These are phyloP conservation scores for Esteya vermicola DNA, from an alignment of 2,329 filamentous ascomycete genomes.

Conservation along the genomic window DNA sequence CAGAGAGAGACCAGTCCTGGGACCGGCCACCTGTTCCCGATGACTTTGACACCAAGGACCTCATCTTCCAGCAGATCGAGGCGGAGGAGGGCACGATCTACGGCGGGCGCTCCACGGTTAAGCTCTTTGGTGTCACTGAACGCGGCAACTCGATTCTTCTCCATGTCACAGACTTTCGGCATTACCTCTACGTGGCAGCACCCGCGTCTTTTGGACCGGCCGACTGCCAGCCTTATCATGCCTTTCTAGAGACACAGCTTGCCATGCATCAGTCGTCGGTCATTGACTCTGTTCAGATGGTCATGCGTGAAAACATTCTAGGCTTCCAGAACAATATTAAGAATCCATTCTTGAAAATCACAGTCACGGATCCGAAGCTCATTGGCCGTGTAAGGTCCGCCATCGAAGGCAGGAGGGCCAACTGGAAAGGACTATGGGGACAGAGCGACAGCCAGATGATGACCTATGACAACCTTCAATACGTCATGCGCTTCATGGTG, in stretches of 20 bases:
- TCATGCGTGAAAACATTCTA: constrained; percentile 80
- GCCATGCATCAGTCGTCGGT: constrained; percentile 51
- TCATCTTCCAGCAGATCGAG: constrained; percentile 95
- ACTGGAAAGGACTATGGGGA: constrained; percentile 80
- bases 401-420: constrained; percentile 63
- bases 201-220: constrained; percentile 65
- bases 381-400: constrained; percentile 62
- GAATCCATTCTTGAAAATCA: constrained; percentile 86
- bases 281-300: constrained; percentile 69
- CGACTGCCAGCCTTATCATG: constrained; percentile 66
- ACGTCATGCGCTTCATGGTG: constrained; percentile 93
- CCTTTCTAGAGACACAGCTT: constrained; percentile 66
- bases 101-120: constrained; percentile 64
- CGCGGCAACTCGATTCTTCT: constrained; percentile 81
- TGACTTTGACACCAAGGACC: constrained; percentile 45
- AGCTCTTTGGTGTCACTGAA: constrained; percentile 82
- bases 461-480: constrained; percentile 94
- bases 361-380: constrained; percentile 75
- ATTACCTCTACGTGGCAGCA: constrained; percentile 89
- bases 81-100: constrained; percentile 75
- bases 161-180: constrained; percentile 89
- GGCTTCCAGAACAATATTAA: constrained; percentile 89
- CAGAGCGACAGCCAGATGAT: constrained; percentile 57
- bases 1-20: constrained; percentile 92
- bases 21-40: constrained; percentile 39